phyloP scores from a whole-genome alignment of 257 asterid species.

The Asclepias syriaca region DNA sequence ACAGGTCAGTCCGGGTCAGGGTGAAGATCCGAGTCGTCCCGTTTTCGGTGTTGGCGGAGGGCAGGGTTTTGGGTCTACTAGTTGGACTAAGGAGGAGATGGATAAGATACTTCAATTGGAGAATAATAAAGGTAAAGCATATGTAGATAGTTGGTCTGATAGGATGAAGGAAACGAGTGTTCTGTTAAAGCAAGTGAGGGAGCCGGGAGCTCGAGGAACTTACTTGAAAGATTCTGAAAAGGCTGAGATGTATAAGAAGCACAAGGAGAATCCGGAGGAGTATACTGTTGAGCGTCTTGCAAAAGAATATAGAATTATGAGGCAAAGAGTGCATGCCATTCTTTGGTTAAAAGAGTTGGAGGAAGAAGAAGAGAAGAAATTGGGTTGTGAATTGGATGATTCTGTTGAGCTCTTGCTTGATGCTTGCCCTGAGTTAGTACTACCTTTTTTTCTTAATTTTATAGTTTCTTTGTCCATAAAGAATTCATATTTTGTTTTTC shows the following conservation, averaged over 20 bases:
- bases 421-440: slow-evolving; percentile 90
- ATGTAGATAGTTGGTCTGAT: slow-evolving; percentile 53
- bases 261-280: slow-evolving; percentile 79
- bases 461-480: neutral
- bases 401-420: slow-evolving; percentile 68
- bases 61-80: slow-evolving; percentile 15
- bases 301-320: slow-evolving; percentile 86
- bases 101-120: slow-evolving; percentile 31
- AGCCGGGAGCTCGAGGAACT: slow-evolving; percentile 90
- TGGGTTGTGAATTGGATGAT: slow-evolving; percentile 68
- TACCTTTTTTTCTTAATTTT: slow-evolving; percentile 2
- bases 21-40: neutral
- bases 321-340: slow-evolving; percentile 97
- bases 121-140: slow-evolving; percentile 35
- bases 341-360: slow-evolving; percentile 75
- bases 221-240: slow-evolving; percentile 82
- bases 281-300: slow-evolving; percentile 87
- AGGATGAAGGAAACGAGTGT: slow-evolving; percentile 44
- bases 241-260: slow-evolving; percentile 80
- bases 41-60: slow-evolving; percentile 17
- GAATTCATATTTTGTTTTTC: neutral
- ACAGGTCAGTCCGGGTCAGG: slow-evolving; percentile 28
- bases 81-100: slow-evolving; percentile 54
- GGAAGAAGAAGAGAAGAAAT: slow-evolving; percentile 82
- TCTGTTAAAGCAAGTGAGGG: slow-evolving; percentile 80